A percentile compares a stretch with the other conserved stretches of the same genome.
Conservation (phyloP, 495 filamentous ascomycete species). For the Xylaria nigripes region DNA sequence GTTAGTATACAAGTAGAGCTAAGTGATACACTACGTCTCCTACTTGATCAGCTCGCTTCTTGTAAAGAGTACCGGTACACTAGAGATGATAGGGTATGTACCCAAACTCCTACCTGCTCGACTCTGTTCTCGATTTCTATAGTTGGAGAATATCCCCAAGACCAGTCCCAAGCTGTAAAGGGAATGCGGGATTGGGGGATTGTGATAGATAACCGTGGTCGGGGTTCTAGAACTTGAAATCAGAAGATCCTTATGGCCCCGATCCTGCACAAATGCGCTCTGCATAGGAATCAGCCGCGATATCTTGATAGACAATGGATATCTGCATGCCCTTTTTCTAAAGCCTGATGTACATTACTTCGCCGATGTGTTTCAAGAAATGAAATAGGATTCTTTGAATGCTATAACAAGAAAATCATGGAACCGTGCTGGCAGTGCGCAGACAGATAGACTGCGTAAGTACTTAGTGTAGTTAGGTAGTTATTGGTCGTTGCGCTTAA, state of each 20-base stretch:
- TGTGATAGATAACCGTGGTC: constrained; percentile 2
- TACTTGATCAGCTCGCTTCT: not conserved
- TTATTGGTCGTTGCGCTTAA: too few relatives aligned
- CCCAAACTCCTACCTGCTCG: not conserved
- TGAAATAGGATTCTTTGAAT: too few relatives aligned
- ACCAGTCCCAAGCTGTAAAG: not conserved
- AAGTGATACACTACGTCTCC: too few relatives aligned
- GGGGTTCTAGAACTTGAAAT: constrained; percentile 1
- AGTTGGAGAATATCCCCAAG: not conserved
- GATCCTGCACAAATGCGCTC: constrained; percentile 2
- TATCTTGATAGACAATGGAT: not conserved
- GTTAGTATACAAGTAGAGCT: too few relatives aligned
- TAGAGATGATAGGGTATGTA: not conserved
- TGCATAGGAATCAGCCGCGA: constrained; percentile 3
- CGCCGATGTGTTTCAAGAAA: not conserved
- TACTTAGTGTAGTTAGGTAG: too few relatives aligned
- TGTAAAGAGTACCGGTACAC: too few relatives aligned
- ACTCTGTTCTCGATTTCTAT: not conserved
- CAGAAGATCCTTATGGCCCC: not conserved
- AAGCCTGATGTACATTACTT: too few relatives aligned
- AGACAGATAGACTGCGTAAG: too few relatives aligned
- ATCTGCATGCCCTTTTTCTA: not conserved
- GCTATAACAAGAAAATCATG: too few relatives aligned
- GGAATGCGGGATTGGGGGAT: not conserved
- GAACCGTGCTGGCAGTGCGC: too few relatives aligned